Percentiles rank a stretch among this genome's conserved stretches.
Evolutionary conservation across 345 rosid species (phyloP).

Genomic region (Acer yangbiense): DNA sequence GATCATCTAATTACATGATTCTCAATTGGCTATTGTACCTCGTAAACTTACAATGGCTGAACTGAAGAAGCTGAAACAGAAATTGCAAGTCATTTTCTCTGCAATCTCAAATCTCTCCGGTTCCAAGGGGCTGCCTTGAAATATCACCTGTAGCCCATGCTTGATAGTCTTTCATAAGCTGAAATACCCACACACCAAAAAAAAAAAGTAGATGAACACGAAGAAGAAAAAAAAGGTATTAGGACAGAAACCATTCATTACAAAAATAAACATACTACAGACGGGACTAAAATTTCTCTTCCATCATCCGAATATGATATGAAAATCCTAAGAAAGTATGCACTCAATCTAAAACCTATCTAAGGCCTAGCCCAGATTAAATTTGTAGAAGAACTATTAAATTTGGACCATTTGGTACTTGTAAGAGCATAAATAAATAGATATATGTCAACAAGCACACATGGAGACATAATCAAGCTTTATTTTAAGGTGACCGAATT

Average conservation of each 20-base stretch:
- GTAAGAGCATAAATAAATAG: too few species aligned
- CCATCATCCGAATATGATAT: too few species aligned
- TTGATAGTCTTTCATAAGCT: slow-evolving; percentile 88
- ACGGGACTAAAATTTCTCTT: not conserved
- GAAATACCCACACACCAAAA: slow-evolving; percentile 9
- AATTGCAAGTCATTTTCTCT: not conserved
- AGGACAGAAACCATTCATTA: not conserved
- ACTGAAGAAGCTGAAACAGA: not conserved
- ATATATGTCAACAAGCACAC: too few species aligned
- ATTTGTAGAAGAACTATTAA: too few species aligned
- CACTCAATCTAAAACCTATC: too few species aligned
- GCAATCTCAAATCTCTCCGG: slow-evolving; percentile 65
- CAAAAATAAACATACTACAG: not conserved
- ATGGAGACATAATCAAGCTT: too few species aligned
- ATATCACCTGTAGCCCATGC: slow-evolving; percentile 91
- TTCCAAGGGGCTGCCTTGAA: slow-evolving; percentile 94
- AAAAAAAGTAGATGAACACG: not conserved
- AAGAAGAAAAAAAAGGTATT: not conserved
- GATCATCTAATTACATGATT: not conserved
- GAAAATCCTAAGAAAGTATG: too few species aligned
- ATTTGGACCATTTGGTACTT: too few species aligned
- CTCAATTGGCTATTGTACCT: not conserved
- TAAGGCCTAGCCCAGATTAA: too few species aligned
- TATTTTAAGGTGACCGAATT: too few species aligned
- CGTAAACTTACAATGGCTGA: slow-evolving; percentile 5